These are phyloP conservation scores for Phyllosticta ampelicida DNA, from an alignment of 2,329 filamentous ascomycete genomes.

Conservation along the genomic window DNA sequence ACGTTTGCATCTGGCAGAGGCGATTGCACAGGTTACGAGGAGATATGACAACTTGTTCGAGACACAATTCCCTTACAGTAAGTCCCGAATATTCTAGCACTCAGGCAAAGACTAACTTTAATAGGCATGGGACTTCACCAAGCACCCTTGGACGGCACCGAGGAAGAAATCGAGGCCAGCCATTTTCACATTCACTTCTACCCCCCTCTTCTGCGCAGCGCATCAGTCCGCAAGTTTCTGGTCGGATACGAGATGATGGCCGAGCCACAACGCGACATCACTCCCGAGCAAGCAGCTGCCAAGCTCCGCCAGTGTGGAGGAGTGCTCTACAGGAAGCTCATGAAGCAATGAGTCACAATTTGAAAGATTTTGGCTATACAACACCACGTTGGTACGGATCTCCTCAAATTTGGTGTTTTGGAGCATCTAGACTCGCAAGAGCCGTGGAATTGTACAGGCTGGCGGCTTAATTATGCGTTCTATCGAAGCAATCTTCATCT, in stretches of 20 bases:
- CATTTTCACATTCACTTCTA: constrained; percentile 98
- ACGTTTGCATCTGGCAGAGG: constrained; percentile 64
- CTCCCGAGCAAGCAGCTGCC: constrained; percentile 84
- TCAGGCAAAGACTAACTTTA: background rate
- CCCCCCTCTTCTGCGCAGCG: constrained; percentile 80
- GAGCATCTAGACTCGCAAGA: background rate
- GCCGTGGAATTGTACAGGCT: background rate
- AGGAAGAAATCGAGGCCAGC: constrained; percentile 71
- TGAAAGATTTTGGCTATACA: background rate
- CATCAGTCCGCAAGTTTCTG: constrained; percentile 89
- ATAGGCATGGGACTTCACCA: constrained; percentile 87
- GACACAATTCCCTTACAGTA: constrained; percentile 90
- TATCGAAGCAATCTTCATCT: background rate
- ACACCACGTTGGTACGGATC: background rate
- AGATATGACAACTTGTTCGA: constrained; percentile 96
- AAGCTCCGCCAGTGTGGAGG: constrained; percentile 66
- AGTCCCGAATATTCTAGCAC: constrained; percentile 21
- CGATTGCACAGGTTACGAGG: constrained; percentile 76
- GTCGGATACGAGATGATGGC: constrained; percentile 87
- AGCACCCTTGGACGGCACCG: constrained; percentile 71
- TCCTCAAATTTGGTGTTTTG: background rate
- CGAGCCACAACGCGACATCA: constrained; percentile 97
- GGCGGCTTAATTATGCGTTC: background rate
- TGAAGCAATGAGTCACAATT: background rate
- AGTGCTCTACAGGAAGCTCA: constrained; percentile 64